These are phyloP conservation scores for Guillardia theta DNA, from an alignment of 78 protist genomes.

Conservation along the genomic window DNA sequence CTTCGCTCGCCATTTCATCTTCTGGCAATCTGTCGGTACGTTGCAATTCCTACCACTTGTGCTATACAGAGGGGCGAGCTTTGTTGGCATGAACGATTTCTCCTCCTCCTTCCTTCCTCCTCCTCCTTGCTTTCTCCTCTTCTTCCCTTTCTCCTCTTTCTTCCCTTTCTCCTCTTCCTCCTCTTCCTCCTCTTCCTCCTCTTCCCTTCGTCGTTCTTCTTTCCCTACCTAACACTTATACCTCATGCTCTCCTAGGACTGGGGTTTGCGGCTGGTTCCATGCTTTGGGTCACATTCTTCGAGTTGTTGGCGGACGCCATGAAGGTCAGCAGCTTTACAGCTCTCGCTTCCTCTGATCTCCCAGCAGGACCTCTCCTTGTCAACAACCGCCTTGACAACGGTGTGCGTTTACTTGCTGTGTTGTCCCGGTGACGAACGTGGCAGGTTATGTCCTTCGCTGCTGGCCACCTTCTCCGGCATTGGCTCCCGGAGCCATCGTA, in stretches of 20 bases:
- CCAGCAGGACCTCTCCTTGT: neutral
- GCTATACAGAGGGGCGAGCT: neutral
- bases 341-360: neutral
- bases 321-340: neutral
- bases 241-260: neutral
- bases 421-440: no score
- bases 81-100: neutral
- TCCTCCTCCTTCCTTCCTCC: neutral
- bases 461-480: neutral
- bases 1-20: slow-evolving; percentile 30
- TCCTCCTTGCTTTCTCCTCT: neutral
- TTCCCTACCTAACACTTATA: neutral
- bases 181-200: neutral
- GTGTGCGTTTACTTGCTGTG: no score
- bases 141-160: neutral
- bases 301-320: neutral
- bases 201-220: neutral
- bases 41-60: neutral
- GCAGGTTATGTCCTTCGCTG: neutral
- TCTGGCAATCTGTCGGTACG: slow-evolving; percentile 50
- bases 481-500: no score
- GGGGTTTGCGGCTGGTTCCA: no score
- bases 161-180: neutral
- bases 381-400: neutral
- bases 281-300: neutral